Base-by-base conservation (phyloP, 176 grass and related monocot species). In the Tillandsia leiboldiana region DNA sequence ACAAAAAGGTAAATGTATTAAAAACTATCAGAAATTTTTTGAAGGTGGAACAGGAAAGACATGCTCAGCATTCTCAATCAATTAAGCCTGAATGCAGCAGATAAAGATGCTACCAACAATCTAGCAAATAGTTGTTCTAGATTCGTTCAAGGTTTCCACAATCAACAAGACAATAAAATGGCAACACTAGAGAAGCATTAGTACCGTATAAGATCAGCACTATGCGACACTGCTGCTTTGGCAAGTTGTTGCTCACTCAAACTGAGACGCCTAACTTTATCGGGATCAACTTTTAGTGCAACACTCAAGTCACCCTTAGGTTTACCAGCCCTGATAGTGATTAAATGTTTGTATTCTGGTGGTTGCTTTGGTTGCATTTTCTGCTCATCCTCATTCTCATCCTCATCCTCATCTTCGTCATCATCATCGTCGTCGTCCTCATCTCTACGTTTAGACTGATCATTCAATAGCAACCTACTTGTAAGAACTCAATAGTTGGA, bases 241-340 rank as follows among this genome's bases (percentile, higher is more conserved):
- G 69, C 81, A 67, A 96, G 92, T 73, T 92, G 62, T 71, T 92
- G 92, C 63, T 96, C 88, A 51, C 88, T 96, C 73, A 96, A 84
- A 87, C 92, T 96, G 12, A 96, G 86, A 9, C 92, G 86, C 48
- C 88, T 86, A 78, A 85, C 92, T 96, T 92, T 89, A 12, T 89
- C 81, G 0, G 76, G 86, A 75, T 96, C 92, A 75, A 73, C 78
- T 71, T 80, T 92, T 28, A 96, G 74, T 78, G 86, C 83, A 18
- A 92, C 92, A 26, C 64, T 85, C 26, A 87, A 28, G 70, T 33
- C 63, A 78, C 88, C 88, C 23, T 96, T 92, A 26, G 86, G 92
- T 24, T 96, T 96, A 69, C 92, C 86, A 73, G 92, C 88, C 65
- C 73, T 83, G 69, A 96, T 89, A 66, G 88, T 92, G 73, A 96